phyloP scores from a whole-genome alignment of 1,284 basidiomycete genomes.

The Irpex sp. region DNA sequence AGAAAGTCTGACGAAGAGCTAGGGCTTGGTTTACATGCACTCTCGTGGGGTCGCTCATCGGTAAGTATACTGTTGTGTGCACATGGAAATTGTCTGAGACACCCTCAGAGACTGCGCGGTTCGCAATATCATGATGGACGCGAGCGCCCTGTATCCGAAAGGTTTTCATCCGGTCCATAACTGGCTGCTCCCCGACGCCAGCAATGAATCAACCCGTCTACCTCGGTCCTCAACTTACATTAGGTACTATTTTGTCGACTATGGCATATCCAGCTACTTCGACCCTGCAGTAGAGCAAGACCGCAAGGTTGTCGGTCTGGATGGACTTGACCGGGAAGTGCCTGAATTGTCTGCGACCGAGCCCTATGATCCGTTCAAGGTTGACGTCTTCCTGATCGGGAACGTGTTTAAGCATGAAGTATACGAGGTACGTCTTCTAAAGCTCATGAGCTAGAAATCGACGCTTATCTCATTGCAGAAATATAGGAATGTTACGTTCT shows the following conservation, averaged over 20 bases:
- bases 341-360: slow-evolving; percentile 32
- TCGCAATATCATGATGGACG: slow-evolving; percentile 46
- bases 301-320: slow-evolving; percentile 14
- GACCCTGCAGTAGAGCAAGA: not conserved
- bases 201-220: slow-evolving; percentile 21
- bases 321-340: slow-evolving; percentile 29
- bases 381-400: slow-evolving; percentile 36
- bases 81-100: slow-evolving; percentile 40
- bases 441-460: not conserved
- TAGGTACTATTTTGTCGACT: slow-evolving; percentile 2
- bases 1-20: too few species aligned
- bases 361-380: slow-evolving; percentile 41
- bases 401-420: slow-evolving; percentile 4
- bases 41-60: slow-evolving; percentile 44
- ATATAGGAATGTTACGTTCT: slow-evolving; percentile 14
- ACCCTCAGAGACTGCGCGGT: not conserved
- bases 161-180: slow-evolving; percentile 32
- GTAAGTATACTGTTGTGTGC: slow-evolving; percentile 22
- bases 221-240: not conserved
- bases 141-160: slow-evolving; percentile 29
- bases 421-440: not conserved
- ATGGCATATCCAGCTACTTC: not conserved
- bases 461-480: not conserved
- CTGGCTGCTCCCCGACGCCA: slow-evolving; percentile 19
- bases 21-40: slow-evolving; percentile 51